phyloP scores from a whole-genome alignment of 208 protist genomes.

The Leishmania mexicana region DNA sequence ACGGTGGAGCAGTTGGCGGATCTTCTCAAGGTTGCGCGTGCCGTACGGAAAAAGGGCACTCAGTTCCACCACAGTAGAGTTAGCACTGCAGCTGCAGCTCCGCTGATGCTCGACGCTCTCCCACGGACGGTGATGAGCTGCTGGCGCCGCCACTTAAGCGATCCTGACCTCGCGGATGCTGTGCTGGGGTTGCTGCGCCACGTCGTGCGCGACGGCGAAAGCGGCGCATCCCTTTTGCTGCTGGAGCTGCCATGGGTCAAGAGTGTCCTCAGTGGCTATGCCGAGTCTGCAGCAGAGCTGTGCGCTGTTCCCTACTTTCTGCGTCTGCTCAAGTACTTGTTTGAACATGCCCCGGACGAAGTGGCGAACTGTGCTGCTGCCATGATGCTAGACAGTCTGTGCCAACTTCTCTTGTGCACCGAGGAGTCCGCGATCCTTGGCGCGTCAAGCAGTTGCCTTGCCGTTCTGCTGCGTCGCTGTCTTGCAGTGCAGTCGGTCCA shows the following conservation, averaged over 20 bases:
- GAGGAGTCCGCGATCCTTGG: slow-evolving; percentile 61
- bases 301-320: slow-evolving; percentile 32
- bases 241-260: slow-evolving; percentile 35
- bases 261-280: slow-evolving; percentile 25
- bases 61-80: not conserved
- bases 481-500: slow-evolving; percentile 36
- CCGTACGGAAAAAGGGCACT: not conserved
- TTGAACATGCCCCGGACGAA: slow-evolving; percentile 24
- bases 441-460: slow-evolving; percentile 48
- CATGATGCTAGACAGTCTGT: slow-evolving; percentile 39
- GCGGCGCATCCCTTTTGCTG: slow-evolving; percentile 20
- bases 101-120: slow-evolving; percentile 10
- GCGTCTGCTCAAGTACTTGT: slow-evolving; percentile 24
- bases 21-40: slow-evolving; percentile 11
- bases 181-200: slow-evolving; percentile 39
- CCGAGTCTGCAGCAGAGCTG: slow-evolving; percentile 33
- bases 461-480: slow-evolving; percentile 50
- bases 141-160: slow-evolving; percentile 62
- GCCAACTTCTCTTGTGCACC: slow-evolving; percentile 49
- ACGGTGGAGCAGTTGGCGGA: slow-evolving; percentile 27
- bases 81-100: not conserved
- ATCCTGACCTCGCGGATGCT: slow-evolving; percentile 67
- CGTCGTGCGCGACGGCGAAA: slow-evolving; percentile 18
- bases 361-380: slow-evolving; percentile 28
- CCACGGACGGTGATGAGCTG: slow-evolving; percentile 42